phyloP scores from a whole-genome alignment of 2,329 filamentous ascomycete species.

The Aspergillus sp. region DNA sequence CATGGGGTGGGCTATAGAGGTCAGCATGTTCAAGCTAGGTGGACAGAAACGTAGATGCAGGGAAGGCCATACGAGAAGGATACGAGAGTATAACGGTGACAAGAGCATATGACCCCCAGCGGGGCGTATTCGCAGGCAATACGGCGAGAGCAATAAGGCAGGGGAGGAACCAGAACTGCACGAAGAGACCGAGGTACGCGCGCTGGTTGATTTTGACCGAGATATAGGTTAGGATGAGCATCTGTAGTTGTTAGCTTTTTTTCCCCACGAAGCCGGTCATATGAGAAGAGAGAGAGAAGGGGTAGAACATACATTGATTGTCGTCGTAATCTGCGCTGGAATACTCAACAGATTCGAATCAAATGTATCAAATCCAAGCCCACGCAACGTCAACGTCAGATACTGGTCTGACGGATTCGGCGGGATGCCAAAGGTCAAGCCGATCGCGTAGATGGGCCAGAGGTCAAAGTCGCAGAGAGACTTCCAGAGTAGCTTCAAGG shows the following conservation, averaged over 20 bases:
- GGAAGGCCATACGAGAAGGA: slow-evolving; percentile 39
- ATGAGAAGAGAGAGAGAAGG: no score
- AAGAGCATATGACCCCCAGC: slow-evolving; percentile 57
- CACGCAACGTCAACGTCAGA: slow-evolving; percentile 41
- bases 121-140: slow-evolving; percentile 45
- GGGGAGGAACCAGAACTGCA: slow-evolving; percentile 56
- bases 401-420: slow-evolving; percentile 40
- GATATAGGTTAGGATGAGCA: slow-evolving; percentile 5
- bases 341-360: slow-evolving; percentile 63
- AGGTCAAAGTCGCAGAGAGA: slow-evolving; percentile 52
- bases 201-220: slow-evolving; percentile 53
- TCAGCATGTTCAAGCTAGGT: neutral
- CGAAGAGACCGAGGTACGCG: slow-evolving; percentile 55
- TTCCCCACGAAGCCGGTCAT: no score
- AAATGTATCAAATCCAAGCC: slow-evolving; percentile 56
- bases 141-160: slow-evolving; percentile 53
- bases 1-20: slow-evolving; percentile 16
- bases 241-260: slow-evolving; percentile 42
- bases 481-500: slow-evolving; percentile 42
- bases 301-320: slow-evolving; percentile 54
- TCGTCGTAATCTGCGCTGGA: slow-evolving; percentile 57
- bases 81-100: slow-evolving; percentile 50
- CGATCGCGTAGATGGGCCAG: slow-evolving; percentile 59
- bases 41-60: neutral
- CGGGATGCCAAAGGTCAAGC: slow-evolving; percentile 58